Percentiles rank a stretch among this genome's conserved stretches.
Evolutionary conservation across 2,329 filamentous ascomycete species (phyloP).

Genomic region (Cladorrhinum sp.): DNA sequence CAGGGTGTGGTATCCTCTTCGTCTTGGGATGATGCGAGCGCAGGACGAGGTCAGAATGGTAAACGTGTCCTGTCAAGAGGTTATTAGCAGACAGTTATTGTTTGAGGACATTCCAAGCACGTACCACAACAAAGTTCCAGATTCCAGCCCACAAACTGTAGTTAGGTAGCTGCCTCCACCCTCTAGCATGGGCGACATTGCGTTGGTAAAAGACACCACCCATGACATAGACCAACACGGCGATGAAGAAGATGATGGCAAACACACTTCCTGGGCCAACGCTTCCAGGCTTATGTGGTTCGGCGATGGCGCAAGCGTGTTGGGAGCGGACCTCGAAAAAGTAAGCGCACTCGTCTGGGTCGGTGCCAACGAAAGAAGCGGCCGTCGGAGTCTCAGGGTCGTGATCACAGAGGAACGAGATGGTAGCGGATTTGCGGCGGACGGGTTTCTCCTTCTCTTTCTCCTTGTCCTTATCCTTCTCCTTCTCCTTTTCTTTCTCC

Average conservation of each 20-base stretch:
- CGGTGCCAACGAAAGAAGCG: slow-evolving; percentile 77
- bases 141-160: slow-evolving; percentile 90
- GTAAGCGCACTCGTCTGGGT: slow-evolving; percentile 89
- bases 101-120: neutral
- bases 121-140: slow-evolving; percentile 76
- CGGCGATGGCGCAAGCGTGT: slow-evolving; percentile 69
- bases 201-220: slow-evolving; percentile 95
- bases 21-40: slow-evolving; percentile 60
- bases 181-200: slow-evolving; percentile 88
- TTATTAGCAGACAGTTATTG: neutral
- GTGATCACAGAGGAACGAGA: slow-evolving; percentile 89
- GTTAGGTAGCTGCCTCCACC: slow-evolving; percentile 94
- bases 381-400: slow-evolving; percentile 69
- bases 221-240: slow-evolving; percentile 82
- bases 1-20: slow-evolving; percentile 66
- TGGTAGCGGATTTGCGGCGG: slow-evolving; percentile 74
- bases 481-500: slow-evolving; percentile 22
- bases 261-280: slow-evolving; percentile 75
- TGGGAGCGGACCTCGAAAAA: slow-evolving; percentile 89
- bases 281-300: slow-evolving; percentile 70
- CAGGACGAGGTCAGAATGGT: slow-evolving; percentile 69
- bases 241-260: slow-evolving; percentile 74
- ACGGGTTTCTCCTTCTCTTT: slow-evolving; percentile 35
- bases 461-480: slow-evolving; percentile 27
- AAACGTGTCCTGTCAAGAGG: slow-evolving; percentile 55